These are phyloP conservation scores for Podila epigama DNA, from an alignment of 192 early-diverging fungal genomes.

Conservation along the genomic window DNA sequence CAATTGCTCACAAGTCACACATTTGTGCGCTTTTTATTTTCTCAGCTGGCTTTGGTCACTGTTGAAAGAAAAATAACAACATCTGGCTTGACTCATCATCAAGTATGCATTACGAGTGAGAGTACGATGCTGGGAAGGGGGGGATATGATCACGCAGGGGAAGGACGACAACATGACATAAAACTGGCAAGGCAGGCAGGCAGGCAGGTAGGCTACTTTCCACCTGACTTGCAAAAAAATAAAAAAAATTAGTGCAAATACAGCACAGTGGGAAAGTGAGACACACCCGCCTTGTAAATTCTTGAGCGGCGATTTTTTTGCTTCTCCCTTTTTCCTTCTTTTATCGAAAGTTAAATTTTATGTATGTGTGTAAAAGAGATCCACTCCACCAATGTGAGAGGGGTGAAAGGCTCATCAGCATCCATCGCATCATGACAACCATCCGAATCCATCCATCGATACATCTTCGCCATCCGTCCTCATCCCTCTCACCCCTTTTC, in stretches of 20 bases:
- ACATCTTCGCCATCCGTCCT: neutral
- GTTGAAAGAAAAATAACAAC: neutral
- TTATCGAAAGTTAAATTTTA: conserved; percentile 4
- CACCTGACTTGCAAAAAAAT: too few relatives aligned
- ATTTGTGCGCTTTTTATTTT: too few relatives aligned
- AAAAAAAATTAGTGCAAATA: neutral
- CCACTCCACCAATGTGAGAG: neutral
- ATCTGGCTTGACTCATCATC: too few relatives aligned
- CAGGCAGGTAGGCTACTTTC: too few relatives aligned
- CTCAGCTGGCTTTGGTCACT: neutral
- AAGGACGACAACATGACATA: too few relatives aligned
- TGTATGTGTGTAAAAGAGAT: neutral
- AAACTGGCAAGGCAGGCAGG: too few relatives aligned
- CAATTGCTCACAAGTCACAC: too few relatives aligned
- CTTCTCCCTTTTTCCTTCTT: conserved; percentile 2
- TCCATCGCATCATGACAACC: neutral
- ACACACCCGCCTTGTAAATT: neutral
- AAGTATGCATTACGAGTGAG: too few relatives aligned
- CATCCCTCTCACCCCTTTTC: neutral
- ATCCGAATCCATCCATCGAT: neutral
- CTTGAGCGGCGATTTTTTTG: neutral
- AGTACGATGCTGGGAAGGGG: too few relatives aligned
- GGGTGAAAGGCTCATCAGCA: neutral
- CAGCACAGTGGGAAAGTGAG: neutral
- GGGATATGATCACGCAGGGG: too few relatives aligned